Evolutionary conservation across 441 rosid species (phyloP).

Genomic region (Rhodomyrtus psidioides): DNA sequence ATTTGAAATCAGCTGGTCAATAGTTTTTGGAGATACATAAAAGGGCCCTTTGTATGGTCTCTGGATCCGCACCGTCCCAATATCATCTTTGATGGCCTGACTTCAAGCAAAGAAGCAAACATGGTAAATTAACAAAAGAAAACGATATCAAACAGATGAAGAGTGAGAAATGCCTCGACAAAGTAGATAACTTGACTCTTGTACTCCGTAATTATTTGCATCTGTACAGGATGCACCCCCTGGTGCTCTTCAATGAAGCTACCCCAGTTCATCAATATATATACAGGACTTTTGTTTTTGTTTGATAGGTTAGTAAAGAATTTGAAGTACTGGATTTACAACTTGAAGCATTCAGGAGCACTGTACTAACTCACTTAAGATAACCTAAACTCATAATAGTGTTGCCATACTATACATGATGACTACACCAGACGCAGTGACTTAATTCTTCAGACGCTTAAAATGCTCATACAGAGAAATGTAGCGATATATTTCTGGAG

Average conservation of each 20-base stretch:
- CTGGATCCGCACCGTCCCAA: conserved; percentile 72
- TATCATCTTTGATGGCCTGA: conserved; percentile 75
- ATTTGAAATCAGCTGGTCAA: conserved; percentile 67
- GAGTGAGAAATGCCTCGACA: not conserved
- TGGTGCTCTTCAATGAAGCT: not conserved
- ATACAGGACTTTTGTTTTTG: not conserved
- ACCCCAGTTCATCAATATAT: not conserved
- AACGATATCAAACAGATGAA: not conserved
- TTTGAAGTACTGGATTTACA: not conserved
- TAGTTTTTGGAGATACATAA: conserved; percentile 74
- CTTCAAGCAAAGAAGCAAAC: conserved; percentile 5
- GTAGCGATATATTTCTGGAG: not conserved
- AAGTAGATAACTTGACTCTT: not conserved
- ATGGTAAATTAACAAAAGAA: not conserved
- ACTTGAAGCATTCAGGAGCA: not conserved
- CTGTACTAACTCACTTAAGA: not conserved
- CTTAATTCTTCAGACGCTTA: not conserved
- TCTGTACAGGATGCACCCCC: not conserved
- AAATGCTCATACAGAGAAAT: not conserved
- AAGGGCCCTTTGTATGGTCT: conserved; percentile 86
- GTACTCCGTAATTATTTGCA: not conserved
- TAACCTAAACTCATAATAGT: not conserved
- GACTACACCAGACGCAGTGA: not conserved
- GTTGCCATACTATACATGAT: not conserved
- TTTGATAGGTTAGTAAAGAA: not conserved